Evolutionary conservation across 495 filamentous ascomycete species (phyloP), one percentile per base, ranked within the genome.

Genomic region (Trichoderma reesei): DNA sequence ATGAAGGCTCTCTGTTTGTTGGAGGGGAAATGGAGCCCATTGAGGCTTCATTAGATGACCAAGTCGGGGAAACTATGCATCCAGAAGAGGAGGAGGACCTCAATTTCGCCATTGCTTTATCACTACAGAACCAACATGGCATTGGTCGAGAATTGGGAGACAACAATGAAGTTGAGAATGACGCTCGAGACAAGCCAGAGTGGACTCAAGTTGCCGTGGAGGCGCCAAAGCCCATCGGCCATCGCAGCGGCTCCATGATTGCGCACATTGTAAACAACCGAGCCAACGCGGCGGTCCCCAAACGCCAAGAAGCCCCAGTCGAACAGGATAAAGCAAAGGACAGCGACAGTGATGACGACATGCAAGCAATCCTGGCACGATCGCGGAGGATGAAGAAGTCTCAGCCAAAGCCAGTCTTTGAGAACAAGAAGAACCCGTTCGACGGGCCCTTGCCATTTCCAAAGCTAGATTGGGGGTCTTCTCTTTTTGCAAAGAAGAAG

Each of bases 361-460:
- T 90, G 2, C 83, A 83, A 65, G 75, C 84, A 60, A 84, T 83
- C 1, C 69, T 90, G 56, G 80, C 81, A 7, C 75, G 72, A 26
- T 76, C 78, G 10, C 78, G 75, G 60, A 81, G 73, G 66, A 79
- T 78, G 59, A 77, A 80, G 61, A 67, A 70, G 31, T 64, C 66
- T 5, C 62, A 69, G 14, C 70, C 74, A 44, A 65, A 67, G 16
- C 72, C 71, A n/a, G 37, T 71, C 13, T 63, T 70, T 14, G 46
- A 69, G 1, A 78, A 78, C 46, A 75, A 77, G 39, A 77, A 78
- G 64, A 80, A 80, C 68, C 76, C 79, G 7, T 91, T 95, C 70
- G 82, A 83, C 69, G 93, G 93, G 0, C 90, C 92, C 2, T 75
- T 98, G 16, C 93, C 93, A 1, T 98, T 98, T 68, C 90, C 96